Base-by-base conservation (phyloP, 495 filamentous ascomycete species). In the Penicillium dipodomyicola region DNA sequence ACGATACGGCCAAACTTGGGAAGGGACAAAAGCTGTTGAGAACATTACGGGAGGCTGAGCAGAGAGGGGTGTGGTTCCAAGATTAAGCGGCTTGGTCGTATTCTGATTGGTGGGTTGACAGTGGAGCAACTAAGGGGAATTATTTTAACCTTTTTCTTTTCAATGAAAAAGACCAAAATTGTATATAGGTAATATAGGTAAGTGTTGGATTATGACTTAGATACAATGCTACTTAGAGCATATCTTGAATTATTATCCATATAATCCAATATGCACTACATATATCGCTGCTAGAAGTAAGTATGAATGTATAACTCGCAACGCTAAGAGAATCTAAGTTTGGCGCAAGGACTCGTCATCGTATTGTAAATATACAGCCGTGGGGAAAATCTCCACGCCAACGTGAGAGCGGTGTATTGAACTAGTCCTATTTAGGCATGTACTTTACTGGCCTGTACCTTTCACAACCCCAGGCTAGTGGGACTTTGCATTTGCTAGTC, bases 21-120 rank as follows among this genome's bases (percentile, higher is more conserved):
- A 30, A 20, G 49, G 37, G 49, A 49, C 58, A 40, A 46, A 41
- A 49, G 42, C 10, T 37, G 52, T 46, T 59, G 52, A 62, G 57
- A 61, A 57, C 44, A 50, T 56, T 54, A 67, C 61, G 65, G 65
- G 29, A 64, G 63, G 63, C 65, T 68, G 60, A 70, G 67, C 58
- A 27, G 30, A 37, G 30, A 45, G n/a, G 44, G 39, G 50, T 47
- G 53, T 59, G 48, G 40, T 29, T 29, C n/a, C 45, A 25, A 30
- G 49, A 25, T 40, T 52, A 35, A 20, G 6, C n/a, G 15, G 52
- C 19, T 44, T 33, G 19, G 29, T 15, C 17, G n/a, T 3, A 0
- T 1, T 33, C 0, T 52, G 17, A 52, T 52, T 52, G 50, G 50
- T 10, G 45, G 10, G 17, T 2, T 11, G 1, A 0, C 0, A 20